These are phyloP conservation scores for Thermothielavioides terrestris DNA, from an alignment of 495 filamentous ascomycete species.

Conservation along the genomic window DNA sequence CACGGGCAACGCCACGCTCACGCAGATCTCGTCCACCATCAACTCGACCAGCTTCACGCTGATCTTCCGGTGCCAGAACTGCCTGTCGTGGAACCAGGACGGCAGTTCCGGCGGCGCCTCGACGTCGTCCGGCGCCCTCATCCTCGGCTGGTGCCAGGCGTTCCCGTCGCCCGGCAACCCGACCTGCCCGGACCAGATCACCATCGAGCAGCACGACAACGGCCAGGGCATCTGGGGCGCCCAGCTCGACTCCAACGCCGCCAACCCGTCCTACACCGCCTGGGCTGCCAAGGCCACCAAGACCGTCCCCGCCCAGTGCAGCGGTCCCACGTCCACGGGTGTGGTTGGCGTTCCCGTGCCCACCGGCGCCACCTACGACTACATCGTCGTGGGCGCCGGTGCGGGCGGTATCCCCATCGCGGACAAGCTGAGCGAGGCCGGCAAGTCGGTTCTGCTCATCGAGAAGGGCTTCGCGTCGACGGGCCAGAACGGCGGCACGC, in stretches of 20 bases:
- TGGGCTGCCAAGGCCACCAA: conserved; percentile 43
- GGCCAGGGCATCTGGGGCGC: conserved; percentile 38
- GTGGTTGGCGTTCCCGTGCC: conserved; percentile 35
- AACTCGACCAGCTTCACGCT: conserved; percentile 48
- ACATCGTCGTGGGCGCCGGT: conserved; percentile 58
- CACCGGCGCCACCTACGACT: conserved; percentile 49
- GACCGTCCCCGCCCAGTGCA: conserved; percentile 31
- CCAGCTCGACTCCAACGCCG: conserved; percentile 31
- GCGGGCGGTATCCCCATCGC: conserved; percentile 58
- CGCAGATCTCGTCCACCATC: conserved; percentile 46
- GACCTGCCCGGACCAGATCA: conserved; percentile 27
- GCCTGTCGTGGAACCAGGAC: conserved; percentile 43
- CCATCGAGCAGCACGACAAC: conserved; percentile 28
- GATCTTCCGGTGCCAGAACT: conserved; percentile 56
- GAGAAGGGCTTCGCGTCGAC: conserved; percentile 57
- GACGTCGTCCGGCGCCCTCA: conserved; percentile 17
- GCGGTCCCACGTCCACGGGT: conserved; percentile 11
- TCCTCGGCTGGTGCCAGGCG: conserved; percentile 30
- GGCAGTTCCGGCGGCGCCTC: conserved; percentile 15
- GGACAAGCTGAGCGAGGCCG: conserved; percentile 53
- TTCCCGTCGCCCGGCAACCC: conserved; percentile 25
- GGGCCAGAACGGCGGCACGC: conserved; percentile 48
- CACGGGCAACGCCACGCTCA: conserved; percentile 47
- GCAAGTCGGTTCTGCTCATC: conserved; percentile 56
- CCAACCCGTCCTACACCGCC: conserved; percentile 41